Base-by-base conservation (phyloP, 345 rosid species). In the Lumnitzera racemosa region DNA sequence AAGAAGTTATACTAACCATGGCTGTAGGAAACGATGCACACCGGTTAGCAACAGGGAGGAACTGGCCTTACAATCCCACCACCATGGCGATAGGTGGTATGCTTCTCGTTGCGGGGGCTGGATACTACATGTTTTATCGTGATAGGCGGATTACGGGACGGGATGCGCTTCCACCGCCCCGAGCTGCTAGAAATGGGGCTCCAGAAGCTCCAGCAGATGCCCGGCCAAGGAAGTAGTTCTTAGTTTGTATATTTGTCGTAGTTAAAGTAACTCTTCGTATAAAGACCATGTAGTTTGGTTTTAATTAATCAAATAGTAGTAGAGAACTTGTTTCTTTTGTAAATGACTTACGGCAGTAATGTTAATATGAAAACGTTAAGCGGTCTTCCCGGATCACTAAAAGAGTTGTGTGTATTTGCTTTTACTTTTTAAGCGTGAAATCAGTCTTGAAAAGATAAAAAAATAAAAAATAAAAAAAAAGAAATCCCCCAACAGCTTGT, bases 1-100 rank as follows among this genome's bases (percentile, higher is more conserved):
- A 48, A 58, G 51, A 23, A n/a, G 56, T 36, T 1, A 36, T 7
- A 36, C 1, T 9, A 7, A 36, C 3, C 20, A 36, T 36, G 56
- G 58, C 46, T 6, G 58, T 53, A 15, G 65, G 16, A 27, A 64
- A 53, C 9, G 68, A 65, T 36, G 62, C 56, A 0, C 31, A 47
- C 29, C 59, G 49, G 55, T 56, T 49, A 55, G 23, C 12, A 24
- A 48, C 61, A 14, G 61, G 64, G n/a, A 36, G 65, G 41, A 49
- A 55, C 43, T 20, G 31, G 46, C 54, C 9, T 13, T 59, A 50
- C 51, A 67, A 47, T 55, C 70, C 70, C 17, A 49, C 59, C 5
- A 58, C 55, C 6, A 61, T 67, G 53, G 60, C 53, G 4, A 49
- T 53, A 23, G 65, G 64, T 14, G 60, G 59, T 12, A 24, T 67